Evolutionary conservation across 306 rosid species (phyloP).

Genomic region (Mucuna pruriens): DNA sequence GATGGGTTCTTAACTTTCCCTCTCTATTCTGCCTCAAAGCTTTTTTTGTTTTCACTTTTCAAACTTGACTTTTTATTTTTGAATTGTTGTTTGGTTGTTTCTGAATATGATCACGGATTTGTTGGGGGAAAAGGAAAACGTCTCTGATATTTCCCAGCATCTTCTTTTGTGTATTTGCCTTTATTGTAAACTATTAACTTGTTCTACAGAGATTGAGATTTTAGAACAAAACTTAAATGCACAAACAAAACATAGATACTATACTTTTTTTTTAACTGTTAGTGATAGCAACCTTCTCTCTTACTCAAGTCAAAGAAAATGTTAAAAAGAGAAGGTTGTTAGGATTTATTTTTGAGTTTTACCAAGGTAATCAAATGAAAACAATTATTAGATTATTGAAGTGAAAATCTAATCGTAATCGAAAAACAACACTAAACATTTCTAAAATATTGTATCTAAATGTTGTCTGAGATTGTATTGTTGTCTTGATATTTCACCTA

Average conservation of each 20-base stretch:
- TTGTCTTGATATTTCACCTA: background rate
- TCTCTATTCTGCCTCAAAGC: background rate
- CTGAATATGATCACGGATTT: constrained; percentile 8
- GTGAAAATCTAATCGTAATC: too few relatives aligned
- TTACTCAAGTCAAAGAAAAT: too few relatives aligned
- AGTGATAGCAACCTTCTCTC: too few relatives aligned
- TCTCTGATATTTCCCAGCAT: background rate
- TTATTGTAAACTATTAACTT: background rate
- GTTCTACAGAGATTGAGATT: constrained; percentile 6
- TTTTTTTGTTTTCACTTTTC: background rate
- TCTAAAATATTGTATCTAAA: too few relatives aligned
- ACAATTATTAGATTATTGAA: too few relatives aligned
- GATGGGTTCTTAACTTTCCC: constrained; percentile 10
- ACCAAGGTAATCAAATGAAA: too few relatives aligned
- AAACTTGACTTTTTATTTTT: background rate
- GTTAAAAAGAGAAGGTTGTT: too few relatives aligned
- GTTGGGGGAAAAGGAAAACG: background rate
- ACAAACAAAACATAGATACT: too few relatives aligned
- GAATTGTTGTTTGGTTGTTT: background rate
- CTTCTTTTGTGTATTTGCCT: background rate
- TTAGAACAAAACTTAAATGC: too few relatives aligned
- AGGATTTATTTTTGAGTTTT: too few relatives aligned
- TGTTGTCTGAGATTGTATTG: background rate
- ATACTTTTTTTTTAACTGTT: too few relatives aligned
- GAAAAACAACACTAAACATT: too few relatives aligned